phyloP scores from a whole-genome alignment of 2,329 filamentous ascomycete genomes.

The Trichoderma oligosporum region DNA sequence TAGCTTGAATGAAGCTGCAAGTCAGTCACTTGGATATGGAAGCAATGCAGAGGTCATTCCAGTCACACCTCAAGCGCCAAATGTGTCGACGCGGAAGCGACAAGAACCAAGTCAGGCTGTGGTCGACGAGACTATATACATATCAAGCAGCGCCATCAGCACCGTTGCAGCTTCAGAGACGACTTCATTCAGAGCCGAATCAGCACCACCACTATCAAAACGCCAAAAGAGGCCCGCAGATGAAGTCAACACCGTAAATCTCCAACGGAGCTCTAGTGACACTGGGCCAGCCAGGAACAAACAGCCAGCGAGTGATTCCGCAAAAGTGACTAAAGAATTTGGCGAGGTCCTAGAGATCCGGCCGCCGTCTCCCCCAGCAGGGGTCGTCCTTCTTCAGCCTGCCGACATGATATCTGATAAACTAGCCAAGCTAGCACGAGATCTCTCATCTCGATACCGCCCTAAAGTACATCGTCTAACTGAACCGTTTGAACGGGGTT shows the following conservation, averaged over 20 bases:
- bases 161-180: conserved; percentile 18
- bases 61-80: conserved; percentile 24
- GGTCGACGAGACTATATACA: conserved; percentile 31
- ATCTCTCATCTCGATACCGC: conserved; percentile 50
- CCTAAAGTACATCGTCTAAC: conserved; percentile 37
- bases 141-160: conserved; percentile 31
- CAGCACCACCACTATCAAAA: conserved; percentile 32
- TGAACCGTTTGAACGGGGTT: conserved; percentile 66
- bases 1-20: conserved; percentile 12
- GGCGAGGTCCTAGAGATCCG: conserved; percentile 46
- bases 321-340: conserved; percentile 21
- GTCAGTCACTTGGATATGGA: conserved; percentile 10
- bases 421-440: conserved; percentile 49
- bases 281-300: conserved; percentile 22
- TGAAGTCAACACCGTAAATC: conserved; percentile 16
- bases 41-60: conserved; percentile 25
- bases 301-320: conserved; percentile 6
- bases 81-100: conserved; percentile 4
- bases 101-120: neutral
- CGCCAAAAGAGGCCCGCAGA: conserved; percentile 23
- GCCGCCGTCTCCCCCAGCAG: conserved; percentile 51
- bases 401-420: conserved; percentile 54
- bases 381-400: conserved; percentile 42
- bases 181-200: conserved; percentile 28
- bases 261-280: conserved; percentile 33